Conservation (phyloP, 2,329 filamentous ascomycete genomes). For the Beauveria varroae region DNA sequence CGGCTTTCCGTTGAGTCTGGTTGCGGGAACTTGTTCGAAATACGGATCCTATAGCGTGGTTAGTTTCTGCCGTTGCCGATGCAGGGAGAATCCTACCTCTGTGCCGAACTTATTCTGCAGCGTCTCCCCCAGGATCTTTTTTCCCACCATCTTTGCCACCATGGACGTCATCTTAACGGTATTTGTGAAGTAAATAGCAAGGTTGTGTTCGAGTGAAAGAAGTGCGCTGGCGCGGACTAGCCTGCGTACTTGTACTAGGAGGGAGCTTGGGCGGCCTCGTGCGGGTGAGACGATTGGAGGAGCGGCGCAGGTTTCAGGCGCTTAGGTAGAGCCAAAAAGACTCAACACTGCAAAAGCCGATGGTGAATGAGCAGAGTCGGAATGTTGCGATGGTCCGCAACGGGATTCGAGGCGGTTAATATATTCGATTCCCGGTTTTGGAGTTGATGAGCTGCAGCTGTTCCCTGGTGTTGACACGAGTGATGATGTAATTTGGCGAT, state of each 20-base stretch:
- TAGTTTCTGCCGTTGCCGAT: neutral
- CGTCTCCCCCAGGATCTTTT: conserved; percentile 50
- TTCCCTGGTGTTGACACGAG: neutral
- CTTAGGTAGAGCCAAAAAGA: neutral
- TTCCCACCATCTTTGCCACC: conserved; percentile 46
- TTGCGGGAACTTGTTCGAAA: conserved; percentile 74
- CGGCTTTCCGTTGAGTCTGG: conserved; percentile 56
- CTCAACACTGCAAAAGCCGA: neutral
- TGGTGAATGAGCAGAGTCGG: neutral
- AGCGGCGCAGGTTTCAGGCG: conserved; percentile 4
- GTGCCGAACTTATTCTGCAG: conserved; percentile 50
- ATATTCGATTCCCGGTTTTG: conserved; percentile 5
- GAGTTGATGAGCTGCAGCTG: neutral
- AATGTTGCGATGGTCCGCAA: neutral
- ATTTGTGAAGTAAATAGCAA: neutral
- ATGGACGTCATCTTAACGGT: conserved; percentile 40
- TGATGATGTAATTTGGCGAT: conserved; percentile 11
- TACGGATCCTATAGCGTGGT: conserved; percentile 65
- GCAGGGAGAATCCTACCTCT: conserved; percentile 33
- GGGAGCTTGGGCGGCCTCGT: neutral
- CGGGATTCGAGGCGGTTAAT: neutral
- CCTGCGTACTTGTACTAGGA: neutral
- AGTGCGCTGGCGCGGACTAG: neutral
- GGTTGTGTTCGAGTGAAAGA: neutral
- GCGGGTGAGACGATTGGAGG: conserved; percentile 2